Conservation (phyloP, 176 grass and related monocot species). For the Areca catechu region DNA sequence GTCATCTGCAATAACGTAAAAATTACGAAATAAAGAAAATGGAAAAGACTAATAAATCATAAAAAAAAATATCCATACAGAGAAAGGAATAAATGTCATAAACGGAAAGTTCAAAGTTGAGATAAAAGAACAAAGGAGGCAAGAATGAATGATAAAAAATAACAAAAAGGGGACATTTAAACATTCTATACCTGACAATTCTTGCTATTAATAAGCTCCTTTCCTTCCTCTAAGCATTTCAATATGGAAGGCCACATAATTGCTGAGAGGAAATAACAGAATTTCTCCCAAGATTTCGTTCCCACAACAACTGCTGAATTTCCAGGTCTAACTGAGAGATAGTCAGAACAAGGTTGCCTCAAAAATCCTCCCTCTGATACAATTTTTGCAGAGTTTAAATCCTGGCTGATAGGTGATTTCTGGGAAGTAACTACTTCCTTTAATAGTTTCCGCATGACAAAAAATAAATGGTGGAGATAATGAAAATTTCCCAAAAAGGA, state of each 20-base stretch:
- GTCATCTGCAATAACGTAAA: slow-evolving; percentile 64
- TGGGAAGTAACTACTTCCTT: slow-evolving; percentile 59
- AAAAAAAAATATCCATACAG: too few species aligned
- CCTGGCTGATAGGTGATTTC: slow-evolving; percentile 25
- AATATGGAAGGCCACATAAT: slow-evolving; percentile 68
- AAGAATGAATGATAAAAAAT: slow-evolving; percentile 3
- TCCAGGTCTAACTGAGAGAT: slow-evolving; percentile 22
- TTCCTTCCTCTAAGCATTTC: slow-evolving; percentile 61
- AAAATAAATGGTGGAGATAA: slow-evolving; percentile 78
- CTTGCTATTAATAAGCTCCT: slow-evolving; percentile 48
- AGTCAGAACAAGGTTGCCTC: slow-evolving; percentile 39
- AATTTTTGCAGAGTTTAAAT: slow-evolving; percentile 33
- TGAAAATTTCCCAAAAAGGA: slow-evolving; percentile 53
- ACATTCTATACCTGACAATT: slow-evolving; percentile 39
- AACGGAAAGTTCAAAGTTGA: not conserved
- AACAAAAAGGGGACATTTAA: not conserved
- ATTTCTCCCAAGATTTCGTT: slow-evolving; percentile 66
- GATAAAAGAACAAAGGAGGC: not conserved
- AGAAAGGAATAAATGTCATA: too few species aligned
- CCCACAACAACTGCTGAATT: slow-evolving; percentile 34
- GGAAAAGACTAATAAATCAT: not conserved
- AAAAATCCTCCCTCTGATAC: slow-evolving; percentile 70
- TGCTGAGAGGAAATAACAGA: slow-evolving; percentile 59
- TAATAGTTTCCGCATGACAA: slow-evolving; percentile 63
- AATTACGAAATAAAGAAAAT: not conserved